A percentile compares a stretch with the other conserved stretches of the same genome.
Evolutionary conservation across 768 basidiomycete genomes (phyloP).

Genomic region (Leccinum variicolor): DNA sequence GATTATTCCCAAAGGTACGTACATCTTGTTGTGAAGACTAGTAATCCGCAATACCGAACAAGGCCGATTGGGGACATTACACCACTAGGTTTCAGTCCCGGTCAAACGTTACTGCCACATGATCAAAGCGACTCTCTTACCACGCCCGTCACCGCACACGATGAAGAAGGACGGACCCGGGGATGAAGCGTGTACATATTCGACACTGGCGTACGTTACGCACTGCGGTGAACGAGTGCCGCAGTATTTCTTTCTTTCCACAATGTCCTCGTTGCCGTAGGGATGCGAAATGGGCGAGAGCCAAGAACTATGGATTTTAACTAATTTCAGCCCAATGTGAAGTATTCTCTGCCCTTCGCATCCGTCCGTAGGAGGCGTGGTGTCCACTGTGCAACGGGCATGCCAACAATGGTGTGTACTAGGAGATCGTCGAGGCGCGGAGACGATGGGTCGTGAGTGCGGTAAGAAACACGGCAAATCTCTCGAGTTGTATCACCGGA

Average conservation of each 20-base stretch:
- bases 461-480: background rate
- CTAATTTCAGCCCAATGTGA: slow-evolving; percentile 1
- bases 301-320: background rate
- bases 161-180: slow-evolving; percentile 2
- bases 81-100: background rate
- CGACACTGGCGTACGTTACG: background rate
- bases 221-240: background rate
- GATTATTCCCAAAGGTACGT: background rate
- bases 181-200: slow-evolving; percentile 5
- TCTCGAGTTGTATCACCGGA: too few relatives aligned
- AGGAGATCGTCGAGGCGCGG: slow-evolving; percentile 4
- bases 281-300: background rate
- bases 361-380: slow-evolving; percentile 1
- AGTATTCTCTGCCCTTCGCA: background rate
- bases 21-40: background rate
- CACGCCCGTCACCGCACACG: background rate
- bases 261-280: background rate
- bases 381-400: background rate
- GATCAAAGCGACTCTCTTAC: background rate
- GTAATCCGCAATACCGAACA: background rate
- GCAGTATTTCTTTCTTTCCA: too few relatives aligned
- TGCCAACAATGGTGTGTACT: slow-evolving; percentile 1
- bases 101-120: background rate
- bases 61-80: background rate
- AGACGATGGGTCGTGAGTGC: slow-evolving; percentile 5